Conservation (phyloP, 306 rosid genomes). For the Trifolium pratense region DNA sequence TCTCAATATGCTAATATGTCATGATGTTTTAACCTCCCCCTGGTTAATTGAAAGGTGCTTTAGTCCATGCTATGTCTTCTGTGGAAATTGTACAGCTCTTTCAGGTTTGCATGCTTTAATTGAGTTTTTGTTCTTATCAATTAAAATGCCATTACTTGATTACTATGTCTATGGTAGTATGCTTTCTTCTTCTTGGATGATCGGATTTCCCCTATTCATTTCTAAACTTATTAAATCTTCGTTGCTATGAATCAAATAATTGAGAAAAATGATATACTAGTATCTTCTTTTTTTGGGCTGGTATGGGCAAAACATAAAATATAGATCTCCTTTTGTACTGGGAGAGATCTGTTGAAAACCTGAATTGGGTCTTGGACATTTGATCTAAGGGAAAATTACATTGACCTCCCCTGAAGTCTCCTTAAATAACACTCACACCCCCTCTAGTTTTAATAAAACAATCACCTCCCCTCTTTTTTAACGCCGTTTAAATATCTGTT, state of each 20-base stretch:
- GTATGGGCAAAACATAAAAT: constrained; percentile 4
- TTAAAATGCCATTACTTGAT: constrained; percentile 13
- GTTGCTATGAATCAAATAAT: constrained; percentile 17
- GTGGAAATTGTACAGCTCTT: constrained; percentile 45
- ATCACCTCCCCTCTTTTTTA: too few relatives aligned
- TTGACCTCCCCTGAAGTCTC: too few relatives aligned
- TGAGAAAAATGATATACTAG: neutral
- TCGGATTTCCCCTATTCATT: neutral
- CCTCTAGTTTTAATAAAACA: too few relatives aligned
- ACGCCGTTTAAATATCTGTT: too few relatives aligned
- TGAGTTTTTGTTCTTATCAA: constrained; percentile 15
- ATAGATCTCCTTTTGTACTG: constrained; percentile 11
- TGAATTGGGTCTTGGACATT: constrained; percentile 11
- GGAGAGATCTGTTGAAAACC: constrained; percentile 27
- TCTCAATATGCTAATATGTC: constrained; percentile 34
- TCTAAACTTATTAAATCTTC: neutral
- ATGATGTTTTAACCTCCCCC: constrained; percentile 19
- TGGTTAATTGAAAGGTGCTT: constrained; percentile 43
- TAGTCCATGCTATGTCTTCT: constrained; percentile 31
- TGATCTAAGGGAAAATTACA: too few relatives aligned
- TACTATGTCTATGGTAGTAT: constrained; percentile 13
- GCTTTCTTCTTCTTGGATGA: constrained; percentile 39
- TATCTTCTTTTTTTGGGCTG: neutral
- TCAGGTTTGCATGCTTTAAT: constrained; percentile 53
- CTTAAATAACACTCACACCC: too few relatives aligned